These are phyloP conservation scores for Colletotrichum sp. DNA, from an alignment of 2,329 filamentous ascomycete species.

Conservation along the genomic window DNA sequence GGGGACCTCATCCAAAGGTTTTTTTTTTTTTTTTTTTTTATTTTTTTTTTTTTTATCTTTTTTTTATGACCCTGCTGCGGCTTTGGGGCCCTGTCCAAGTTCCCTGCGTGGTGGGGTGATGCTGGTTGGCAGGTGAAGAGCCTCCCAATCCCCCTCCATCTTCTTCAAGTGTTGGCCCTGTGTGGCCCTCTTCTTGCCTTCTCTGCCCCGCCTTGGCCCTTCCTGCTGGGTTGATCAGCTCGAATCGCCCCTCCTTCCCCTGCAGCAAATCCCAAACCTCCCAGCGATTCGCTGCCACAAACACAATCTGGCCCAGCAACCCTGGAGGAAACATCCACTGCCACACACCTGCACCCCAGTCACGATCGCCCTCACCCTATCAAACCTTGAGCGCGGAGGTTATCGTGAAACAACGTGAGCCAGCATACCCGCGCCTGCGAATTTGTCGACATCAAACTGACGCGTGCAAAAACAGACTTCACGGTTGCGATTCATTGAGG, in stretches of 20 bases:
- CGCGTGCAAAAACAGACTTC: neutral
- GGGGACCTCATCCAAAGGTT: neutral
- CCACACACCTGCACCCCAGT: neutral
- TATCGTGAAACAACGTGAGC: conserved; percentile 11
- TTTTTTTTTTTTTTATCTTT: neutral
- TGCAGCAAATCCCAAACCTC: conserved; percentile 4
- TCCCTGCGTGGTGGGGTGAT: conserved; percentile 3
- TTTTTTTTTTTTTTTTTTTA: neutral
- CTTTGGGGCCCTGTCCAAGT: neutral
- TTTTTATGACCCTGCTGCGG: neutral
- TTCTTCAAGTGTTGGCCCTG: neutral
- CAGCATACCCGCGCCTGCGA: neutral
- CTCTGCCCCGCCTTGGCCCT: neutral
- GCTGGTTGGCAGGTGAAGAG: conserved; percentile 14
- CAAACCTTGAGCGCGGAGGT: neutral
- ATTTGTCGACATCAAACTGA: neutral
- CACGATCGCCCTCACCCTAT: conserved; percentile 7
- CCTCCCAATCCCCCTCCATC: neutral
- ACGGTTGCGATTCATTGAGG: neutral
- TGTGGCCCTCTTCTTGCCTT: neutral
- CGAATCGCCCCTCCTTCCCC: neutral
- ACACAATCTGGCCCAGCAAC: conserved; percentile 8
- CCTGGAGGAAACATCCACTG: neutral
- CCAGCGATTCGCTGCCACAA: conserved; percentile 9
- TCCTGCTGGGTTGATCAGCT: neutral